A percentile compares a stretch with the other conserved stretches of the same genome.
Conservation (phyloP, 331 rosid species). For the Malus hybrid region DNA sequence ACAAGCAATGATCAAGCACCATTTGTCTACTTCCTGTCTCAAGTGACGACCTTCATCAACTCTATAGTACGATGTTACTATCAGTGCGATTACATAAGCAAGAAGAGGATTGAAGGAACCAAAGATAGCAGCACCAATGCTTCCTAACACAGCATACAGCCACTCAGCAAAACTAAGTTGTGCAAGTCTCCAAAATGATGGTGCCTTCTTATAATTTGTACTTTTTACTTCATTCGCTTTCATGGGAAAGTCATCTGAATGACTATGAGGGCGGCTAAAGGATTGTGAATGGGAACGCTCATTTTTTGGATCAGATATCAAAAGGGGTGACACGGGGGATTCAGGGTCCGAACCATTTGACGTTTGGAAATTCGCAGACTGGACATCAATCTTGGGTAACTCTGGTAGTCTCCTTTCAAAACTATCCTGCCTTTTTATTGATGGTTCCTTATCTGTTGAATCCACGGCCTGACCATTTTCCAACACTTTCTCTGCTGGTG, state of each 20-base stretch:
- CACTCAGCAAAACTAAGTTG: conserved; percentile 96
- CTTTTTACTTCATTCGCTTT: conserved; percentile 41
- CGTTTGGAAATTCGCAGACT: conserved; percentile 53
- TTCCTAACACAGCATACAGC: conserved; percentile 97
- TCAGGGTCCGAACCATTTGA: conserved; percentile 94
- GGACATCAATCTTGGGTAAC: conserved; percentile 93
- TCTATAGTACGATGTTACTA: conserved; percentile 74
- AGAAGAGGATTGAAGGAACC: conserved; percentile 99
- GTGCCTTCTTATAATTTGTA: conserved; percentile 46
- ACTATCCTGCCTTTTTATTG: conserved; percentile 92
- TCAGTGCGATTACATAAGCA: conserved; percentile 86
- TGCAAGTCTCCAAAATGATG: conserved; percentile 94
- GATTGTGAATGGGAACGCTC: conserved; percentile 99
- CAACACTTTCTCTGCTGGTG: conserved; percentile 71
- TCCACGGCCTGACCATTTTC: conserved; percentile 83
- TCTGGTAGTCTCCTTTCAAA: conserved; percentile 95
- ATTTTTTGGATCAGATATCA: conserved; percentile 93
- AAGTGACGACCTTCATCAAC: conserved; percentile 28
- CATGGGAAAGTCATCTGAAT: conserved; percentile 57
- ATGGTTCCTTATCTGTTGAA: conserved; percentile 68
- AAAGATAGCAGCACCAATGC: conserved; percentile 95
- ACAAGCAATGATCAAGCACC: conserved; percentile 97
- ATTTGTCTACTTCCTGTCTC: conserved; percentile 58
- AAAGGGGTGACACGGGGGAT: conserved; percentile 93
- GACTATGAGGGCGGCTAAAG: conserved; percentile 89